Conservation (phyloP, 192 early-diverging fungal species). For the Jimgerdemannia flammicorona region DNA sequence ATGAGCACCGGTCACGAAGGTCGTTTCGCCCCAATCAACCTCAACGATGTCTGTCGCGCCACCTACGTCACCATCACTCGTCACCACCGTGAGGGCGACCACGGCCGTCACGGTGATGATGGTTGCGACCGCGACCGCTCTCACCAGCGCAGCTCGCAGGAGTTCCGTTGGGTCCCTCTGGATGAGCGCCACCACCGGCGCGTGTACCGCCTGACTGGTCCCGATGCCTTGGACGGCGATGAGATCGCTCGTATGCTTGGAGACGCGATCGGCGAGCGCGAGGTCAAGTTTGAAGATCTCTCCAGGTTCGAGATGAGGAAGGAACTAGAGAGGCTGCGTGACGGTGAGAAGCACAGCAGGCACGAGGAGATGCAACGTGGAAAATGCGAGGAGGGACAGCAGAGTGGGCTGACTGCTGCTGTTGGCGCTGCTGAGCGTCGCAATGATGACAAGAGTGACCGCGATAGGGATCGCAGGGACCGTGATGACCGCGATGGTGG, state of each 20-base stretch:
- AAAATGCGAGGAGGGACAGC: too few species aligned
- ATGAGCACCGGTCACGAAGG: slow-evolving; percentile 8
- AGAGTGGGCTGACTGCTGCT: too few species aligned
- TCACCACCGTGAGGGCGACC: not conserved
- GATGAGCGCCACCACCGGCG: not conserved
- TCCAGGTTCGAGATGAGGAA: not conserved
- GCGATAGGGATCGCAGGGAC: not conserved
- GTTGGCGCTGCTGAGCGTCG: not conserved
- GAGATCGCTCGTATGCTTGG: not conserved
- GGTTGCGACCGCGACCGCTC: not conserved
- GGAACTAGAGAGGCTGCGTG: not conserved
- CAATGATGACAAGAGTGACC: not conserved
- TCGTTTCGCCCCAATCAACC: slow-evolving; percentile 10
- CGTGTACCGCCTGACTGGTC: not conserved
- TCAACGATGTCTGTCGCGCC: slow-evolving; percentile 5
- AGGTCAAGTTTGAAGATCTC: not conserved
- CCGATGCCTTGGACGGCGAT: not conserved
- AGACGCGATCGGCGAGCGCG: not conserved
- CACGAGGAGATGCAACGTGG: too few species aligned
- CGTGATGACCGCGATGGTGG: not conserved
- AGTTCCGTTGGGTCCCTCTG: not conserved
- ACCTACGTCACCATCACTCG: not conserved
- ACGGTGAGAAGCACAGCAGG: not conserved
- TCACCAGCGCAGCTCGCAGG: not conserved
- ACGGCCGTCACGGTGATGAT: too few species aligned